Evolutionary conservation across 2,329 filamentous ascomycete genomes (phyloP).

Genomic region (Aspergillus sp.): DNA sequence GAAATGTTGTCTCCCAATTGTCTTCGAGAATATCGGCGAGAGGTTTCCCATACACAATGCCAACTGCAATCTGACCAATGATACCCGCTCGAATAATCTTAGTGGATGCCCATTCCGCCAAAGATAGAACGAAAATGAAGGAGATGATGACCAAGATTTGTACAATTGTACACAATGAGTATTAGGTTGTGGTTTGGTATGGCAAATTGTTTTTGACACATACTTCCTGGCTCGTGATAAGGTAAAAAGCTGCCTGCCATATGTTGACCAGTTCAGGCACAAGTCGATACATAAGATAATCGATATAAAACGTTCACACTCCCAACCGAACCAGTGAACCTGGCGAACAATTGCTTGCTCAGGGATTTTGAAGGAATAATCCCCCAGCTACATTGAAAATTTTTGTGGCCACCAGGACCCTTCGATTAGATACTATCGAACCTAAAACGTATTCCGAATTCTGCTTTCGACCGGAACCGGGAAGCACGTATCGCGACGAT

Average conservation of each 20-base stretch:
- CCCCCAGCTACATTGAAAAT: too few species aligned
- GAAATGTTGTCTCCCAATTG: constrained; percentile 50
- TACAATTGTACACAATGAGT: constrained; percentile 34
- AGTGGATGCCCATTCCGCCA: constrained; percentile 46
- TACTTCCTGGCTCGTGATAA: constrained; percentile 45
- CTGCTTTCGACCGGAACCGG: too few species aligned
- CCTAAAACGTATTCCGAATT: too few species aligned
- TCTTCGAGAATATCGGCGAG: constrained; percentile 48
- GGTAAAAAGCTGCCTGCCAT: constrained; percentile 35
- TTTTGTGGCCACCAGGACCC: too few species aligned
- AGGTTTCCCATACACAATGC: constrained; percentile 51
- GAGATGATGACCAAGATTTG: constrained; percentile 47
- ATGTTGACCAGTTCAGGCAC: too few species aligned
- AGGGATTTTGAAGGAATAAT: too few species aligned
- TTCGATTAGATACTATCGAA: too few species aligned
- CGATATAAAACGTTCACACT: too few species aligned
- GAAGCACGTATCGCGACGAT: too few species aligned
- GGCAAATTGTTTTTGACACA: constrained; percentile 13
- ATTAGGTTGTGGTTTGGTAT: background rate
- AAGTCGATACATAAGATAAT: too few species aligned
- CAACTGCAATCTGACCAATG: constrained; percentile 52
- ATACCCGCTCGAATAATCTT: constrained; percentile 49
- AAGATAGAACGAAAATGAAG: constrained; percentile 46
- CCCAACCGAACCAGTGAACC: too few species aligned
- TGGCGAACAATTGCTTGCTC: too few species aligned